Evolutionary conservation across 176 grass and related monocot species (phyloP), one percentile per base, ranked within the genome.

Genomic region (Miscanthus lutarioriparius): DNA sequence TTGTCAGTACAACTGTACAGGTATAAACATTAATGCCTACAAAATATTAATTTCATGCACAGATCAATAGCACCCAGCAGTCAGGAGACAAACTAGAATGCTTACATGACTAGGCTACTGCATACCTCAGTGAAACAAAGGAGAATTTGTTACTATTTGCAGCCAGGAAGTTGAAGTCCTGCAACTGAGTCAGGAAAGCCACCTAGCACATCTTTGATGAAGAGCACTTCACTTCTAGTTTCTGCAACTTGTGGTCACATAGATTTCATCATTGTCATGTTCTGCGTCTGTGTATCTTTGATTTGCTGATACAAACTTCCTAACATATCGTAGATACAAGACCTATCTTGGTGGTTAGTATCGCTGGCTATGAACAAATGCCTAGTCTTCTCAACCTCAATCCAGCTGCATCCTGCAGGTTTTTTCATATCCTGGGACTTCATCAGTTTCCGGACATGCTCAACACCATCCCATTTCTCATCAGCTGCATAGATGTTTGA

Each of bases 401-500:
- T 75, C 91, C 91, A 93, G 66, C 93, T 95, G 62, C 88, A 91
- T 79, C 93, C 93, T 28, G 93, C 90, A 63, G 90, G 93, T 72
- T 92, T 92, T 59, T 91, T 95, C 81, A 91, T 82, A 84, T 92
- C 82, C 67, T 82, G 92, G 41, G 88, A 77, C 35, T 92, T 89
- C 88, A 92, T 91, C 66, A 92, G 81, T 51, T 80, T 92, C 44
- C 93, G 74, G 32, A 95, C 88, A 82, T 93, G 43, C 64, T 91
- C 93, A 81, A 95, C 91, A 62, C 80, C 40, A 17, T 85, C 83
- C 93, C 90, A 95, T 65, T 86, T 91, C 74, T 85, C 88, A 70
- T 91, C 85, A 76, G 88, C 91, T 19, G 90, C 93, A 85, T 82
- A 95, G 17, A 92, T 92, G 51, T 95, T 95, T 79, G 93, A 95